A percentile compares a stretch with the other conserved stretches of the same genome.
These are phyloP conservation scores for Calycina marina DNA, from an alignment of 2,329 filamentous ascomycete species.

Conservation along the genomic window DNA sequence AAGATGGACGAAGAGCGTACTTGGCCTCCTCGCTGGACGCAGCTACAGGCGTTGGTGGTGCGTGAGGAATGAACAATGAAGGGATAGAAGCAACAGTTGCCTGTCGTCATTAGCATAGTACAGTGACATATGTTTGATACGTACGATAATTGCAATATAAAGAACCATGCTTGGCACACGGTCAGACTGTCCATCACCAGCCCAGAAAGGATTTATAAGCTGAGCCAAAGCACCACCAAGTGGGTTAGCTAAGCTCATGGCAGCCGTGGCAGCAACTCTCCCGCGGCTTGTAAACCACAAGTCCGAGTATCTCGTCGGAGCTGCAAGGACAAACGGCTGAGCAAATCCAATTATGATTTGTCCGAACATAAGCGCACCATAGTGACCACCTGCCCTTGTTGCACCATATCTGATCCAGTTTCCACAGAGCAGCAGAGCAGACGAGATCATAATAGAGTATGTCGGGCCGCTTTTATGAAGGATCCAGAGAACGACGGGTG, in stretches of 20 bases:
- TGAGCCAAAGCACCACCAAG: conserved; percentile 81
- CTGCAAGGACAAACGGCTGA: conserved; percentile 82
- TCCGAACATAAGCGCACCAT: conserved; percentile 72
- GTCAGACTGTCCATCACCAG: conserved; percentile 34
- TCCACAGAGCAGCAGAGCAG: conserved; percentile 60
- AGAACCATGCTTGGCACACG: conserved; percentile 73
- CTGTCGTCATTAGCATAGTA: conserved; percentile 3
- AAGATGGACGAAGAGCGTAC: conserved; percentile 33
- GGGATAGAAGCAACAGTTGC: conserved; percentile 51
- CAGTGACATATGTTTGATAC: conserved; percentile 19
- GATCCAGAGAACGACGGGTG: conserved; percentile 60
- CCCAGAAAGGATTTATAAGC: conserved; percentile 70
- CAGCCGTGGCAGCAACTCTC: conserved; percentile 73
- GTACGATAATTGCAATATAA: conserved; percentile 68
- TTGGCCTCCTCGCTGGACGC: conserved; percentile 44
- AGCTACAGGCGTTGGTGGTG: conserved; percentile 64
- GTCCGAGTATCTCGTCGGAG: conserved; percentile 83
- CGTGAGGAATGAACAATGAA: conserved; percentile 64
- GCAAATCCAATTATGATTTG: conserved; percentile 81
- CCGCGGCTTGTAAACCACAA: conserved; percentile 84
- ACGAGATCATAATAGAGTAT: conserved; percentile 58
- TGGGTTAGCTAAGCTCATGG: conserved; percentile 77
- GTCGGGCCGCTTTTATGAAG: conserved; percentile 68
- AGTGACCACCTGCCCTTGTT: conserved; percentile 36
- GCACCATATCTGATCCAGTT: conserved; percentile 89